Evolutionary conservation across 2,329 filamentous ascomycete species (phyloP).

Genomic region (Hymenoscyphus infarciens): DNA sequence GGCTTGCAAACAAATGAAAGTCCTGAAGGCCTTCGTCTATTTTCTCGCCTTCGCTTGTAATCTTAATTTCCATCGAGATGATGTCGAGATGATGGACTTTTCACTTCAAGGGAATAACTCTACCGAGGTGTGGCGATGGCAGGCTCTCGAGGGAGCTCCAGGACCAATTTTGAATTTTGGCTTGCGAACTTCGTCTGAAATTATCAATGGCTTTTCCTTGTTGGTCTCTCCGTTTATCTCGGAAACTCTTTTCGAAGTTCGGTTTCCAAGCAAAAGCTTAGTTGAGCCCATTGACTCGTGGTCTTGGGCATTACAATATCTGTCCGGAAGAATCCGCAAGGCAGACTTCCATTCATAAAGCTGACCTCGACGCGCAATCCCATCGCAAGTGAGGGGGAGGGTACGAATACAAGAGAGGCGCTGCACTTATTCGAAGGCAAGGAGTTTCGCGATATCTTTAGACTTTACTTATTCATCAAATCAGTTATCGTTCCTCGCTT

Average conservation of each 20-base stretch:
- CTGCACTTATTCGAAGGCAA: too few species aligned
- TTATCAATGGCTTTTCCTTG: not conserved
- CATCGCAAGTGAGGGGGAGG: not conserved
- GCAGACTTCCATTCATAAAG: not conserved
- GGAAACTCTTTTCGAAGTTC: not conserved
- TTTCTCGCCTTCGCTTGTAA: not conserved
- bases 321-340: not conserved
- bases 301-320: not conserved
- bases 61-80: not conserved
- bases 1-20: not conserved
- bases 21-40: not conserved
- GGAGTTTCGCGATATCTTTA: not conserved
- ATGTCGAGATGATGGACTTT: not conserved
- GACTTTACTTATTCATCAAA: not conserved
- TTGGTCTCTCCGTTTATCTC: not conserved
- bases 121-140: not conserved
- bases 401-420: not conserved
- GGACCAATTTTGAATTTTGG: not conserved
- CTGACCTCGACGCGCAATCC: slow-evolving; percentile 1
- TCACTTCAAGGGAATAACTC: not conserved
- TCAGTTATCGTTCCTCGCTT: not conserved
- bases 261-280: not conserved
- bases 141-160: not conserved
- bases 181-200: not conserved
- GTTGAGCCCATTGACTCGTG: not conserved